Evolutionary conservation across 2,329 filamentous ascomycete genomes (phyloP).

Genomic region (Pseudogymnoascus sp.): DNA sequence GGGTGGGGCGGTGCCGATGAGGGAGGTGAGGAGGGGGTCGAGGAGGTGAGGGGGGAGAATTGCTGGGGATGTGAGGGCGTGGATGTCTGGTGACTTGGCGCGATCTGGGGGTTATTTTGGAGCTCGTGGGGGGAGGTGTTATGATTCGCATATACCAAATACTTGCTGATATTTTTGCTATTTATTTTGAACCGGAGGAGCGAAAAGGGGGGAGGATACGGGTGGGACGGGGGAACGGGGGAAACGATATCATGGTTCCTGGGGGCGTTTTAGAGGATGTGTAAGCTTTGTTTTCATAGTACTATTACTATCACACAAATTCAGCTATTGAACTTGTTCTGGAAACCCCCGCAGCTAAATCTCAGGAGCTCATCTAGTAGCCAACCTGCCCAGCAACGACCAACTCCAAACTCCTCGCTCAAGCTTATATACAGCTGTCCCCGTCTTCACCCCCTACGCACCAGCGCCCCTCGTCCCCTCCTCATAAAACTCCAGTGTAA

Average conservation of each 20-base stretch:
- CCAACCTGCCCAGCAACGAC: neutral
- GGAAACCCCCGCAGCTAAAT: neutral
- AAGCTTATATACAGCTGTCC: neutral
- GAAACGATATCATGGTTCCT: neutral
- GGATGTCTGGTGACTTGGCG: neutral
- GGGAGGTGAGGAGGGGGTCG: slow-evolving; percentile 6
- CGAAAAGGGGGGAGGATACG: neutral
- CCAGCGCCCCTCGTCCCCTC: slow-evolving; percentile 33
- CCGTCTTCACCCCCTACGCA: slow-evolving; percentile 18
- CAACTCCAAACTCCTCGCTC: slow-evolving; percentile 5
- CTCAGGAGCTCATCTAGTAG: neutral
- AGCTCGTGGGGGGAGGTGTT: neutral
- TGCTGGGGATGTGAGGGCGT: neutral
- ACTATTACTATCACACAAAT: neutral
- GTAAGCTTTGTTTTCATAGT: neutral
- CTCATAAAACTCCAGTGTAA: slow-evolving; percentile 92
- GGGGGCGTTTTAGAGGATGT: neutral
- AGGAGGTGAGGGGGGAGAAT: neutral
- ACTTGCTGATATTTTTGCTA: neutral
- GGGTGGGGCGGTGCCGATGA: slow-evolving; percentile 15
- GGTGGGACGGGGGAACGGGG: neutral
- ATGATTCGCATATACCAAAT: neutral
- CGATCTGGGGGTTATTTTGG: neutral
- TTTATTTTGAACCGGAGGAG: neutral
- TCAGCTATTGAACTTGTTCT: neutral